These are phyloP conservation scores for Cymbopogon citratus DNA, from an alignment of 176 grass and related monocot species.

Conservation along the genomic window DNA sequence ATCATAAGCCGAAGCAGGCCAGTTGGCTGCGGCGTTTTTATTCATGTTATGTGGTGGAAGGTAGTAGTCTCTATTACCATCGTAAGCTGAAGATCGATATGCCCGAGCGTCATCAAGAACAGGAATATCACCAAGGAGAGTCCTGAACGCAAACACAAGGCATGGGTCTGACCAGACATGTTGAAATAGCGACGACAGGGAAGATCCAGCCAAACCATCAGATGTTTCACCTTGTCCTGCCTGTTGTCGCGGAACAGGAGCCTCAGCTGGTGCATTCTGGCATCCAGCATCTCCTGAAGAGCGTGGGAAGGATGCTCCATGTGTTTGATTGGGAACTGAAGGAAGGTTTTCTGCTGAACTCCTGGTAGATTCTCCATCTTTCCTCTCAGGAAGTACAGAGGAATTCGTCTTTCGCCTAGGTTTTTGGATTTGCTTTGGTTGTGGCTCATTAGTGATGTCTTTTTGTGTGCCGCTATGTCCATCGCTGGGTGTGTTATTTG, in stretches of 20 bases:
- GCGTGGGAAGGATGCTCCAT: conserved; percentile 13
- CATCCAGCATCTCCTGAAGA: conserved; percentile 13
- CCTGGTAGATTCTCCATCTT: conserved; percentile 20
- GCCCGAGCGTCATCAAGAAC: conserved; percentile 22
- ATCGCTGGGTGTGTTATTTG: conserved; percentile 5
- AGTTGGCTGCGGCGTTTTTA: conserved; percentile 15
- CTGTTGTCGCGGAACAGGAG: conserved; percentile 6
- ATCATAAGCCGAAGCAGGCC: conserved; percentile 35
- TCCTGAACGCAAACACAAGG: conserved; percentile 72
- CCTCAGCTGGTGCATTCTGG: conserved; percentile 5
- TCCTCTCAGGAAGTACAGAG: conserved; percentile 25
- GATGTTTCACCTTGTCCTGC: conserved; percentile 10
- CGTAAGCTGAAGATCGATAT: neutral
- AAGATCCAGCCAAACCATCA: conserved; percentile 34
- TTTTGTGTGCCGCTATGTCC: neutral
- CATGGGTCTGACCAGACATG: conserved; percentile 68
- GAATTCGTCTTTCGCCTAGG: conserved; percentile 20
- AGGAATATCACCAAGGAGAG: conserved; percentile 59
- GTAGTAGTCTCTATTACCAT: conserved; percentile 20
- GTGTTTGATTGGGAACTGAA: conserved; percentile 17
- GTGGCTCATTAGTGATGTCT: neutral
- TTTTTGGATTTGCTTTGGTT: conserved; percentile 15
- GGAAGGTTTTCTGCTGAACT: conserved; percentile 17
- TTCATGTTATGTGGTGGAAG: conserved; percentile 39
- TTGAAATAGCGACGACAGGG: conserved; percentile 41